A percentile compares a stretch with the other conserved stretches of the same genome.
phyloP scores from a whole-genome alignment of 2,329 filamentous ascomycete genomes.

The Colletotrichum shisoi region DNA sequence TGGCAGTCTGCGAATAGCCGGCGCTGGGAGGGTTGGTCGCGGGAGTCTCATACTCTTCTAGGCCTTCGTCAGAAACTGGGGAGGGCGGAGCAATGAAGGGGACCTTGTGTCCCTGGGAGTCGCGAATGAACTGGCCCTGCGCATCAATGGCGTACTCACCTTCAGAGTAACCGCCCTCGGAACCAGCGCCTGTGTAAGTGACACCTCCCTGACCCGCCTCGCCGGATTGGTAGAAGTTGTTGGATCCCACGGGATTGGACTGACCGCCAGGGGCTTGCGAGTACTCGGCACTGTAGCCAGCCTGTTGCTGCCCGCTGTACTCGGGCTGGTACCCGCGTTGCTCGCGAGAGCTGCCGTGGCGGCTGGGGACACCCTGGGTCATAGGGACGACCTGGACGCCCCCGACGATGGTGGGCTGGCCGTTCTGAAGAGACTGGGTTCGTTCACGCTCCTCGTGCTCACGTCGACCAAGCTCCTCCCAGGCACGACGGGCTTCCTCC shows the following conservation, averaged over 20 bases:
- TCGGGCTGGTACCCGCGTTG: conserved; percentile 44
- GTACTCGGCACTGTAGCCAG: conserved; percentile 50
- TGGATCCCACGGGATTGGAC: conserved; percentile 47
- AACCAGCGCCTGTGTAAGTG: conserved; percentile 47
- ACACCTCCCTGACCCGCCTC: conserved; percentile 31
- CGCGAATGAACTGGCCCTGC: conserved; percentile 67
- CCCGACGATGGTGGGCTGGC: conserved; percentile 86
- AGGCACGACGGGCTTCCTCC: conserved; percentile 91
- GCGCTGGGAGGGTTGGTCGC: conserved; percentile 52
- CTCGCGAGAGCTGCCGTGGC: conserved; percentile 57
- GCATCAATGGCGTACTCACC: conserved; percentile 75
- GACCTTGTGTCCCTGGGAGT: conserved; percentile 68
- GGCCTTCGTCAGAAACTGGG: conserved; percentile 59
- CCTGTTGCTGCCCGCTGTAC: conserved; percentile 44
- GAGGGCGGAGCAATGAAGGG: conserved; percentile 58
- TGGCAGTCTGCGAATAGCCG: conserved; percentile 44
- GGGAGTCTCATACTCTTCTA: conserved; percentile 67
- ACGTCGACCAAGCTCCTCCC: conserved; percentile 93
- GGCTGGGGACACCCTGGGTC: conserved; percentile 73
- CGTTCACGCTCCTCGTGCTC: conserved; percentile 93
- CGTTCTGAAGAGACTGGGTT: conserved; percentile 83
- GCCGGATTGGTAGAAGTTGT: conserved; percentile 41
- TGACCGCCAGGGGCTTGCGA: conserved; percentile 55
- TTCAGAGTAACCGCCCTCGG: conserved; percentile 71
- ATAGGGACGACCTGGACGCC: conserved; percentile 96